Base-by-base conservation (phyloP, 2,329 filamentous ascomycete species). In the Lecanicillium sp. region DNA sequence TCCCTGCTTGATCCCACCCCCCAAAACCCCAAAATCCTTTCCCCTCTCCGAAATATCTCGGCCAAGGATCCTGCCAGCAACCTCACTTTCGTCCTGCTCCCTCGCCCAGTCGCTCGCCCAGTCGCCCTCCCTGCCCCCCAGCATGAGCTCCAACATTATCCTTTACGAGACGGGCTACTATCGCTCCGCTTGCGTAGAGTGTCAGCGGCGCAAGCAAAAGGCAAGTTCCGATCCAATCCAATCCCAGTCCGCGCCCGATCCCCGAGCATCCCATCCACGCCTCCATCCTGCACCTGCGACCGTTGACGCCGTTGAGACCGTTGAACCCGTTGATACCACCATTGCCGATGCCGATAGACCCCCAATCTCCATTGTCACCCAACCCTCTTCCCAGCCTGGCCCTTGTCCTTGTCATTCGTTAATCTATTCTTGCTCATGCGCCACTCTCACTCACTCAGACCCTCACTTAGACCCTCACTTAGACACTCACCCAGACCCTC, bases 171-270 rank as follows among this genome's bases (percentile, higher is more conserved):
- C 49, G 32, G 42, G 51, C 11, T 55, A 58, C 45, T 55, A 60
- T 50, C 61, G 62, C 44, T 58, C 61, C 14, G 68, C 70, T 44
- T 73, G 70, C 58, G 68, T 66, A 27, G 69, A 72, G 56, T 73
- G 65, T 42, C 63, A 67, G 53, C 63, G 65, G 32, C 58, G 65
- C 44, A 67, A 67, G 55, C 65, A 67, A 57, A 67, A 67, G 58
- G 65, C 63, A 51, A 11, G 59, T 54, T 43, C 38, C 38, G 32
- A 44, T 26, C 24, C 7, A 26, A 12, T 12, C 32, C 17, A 30
- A 41, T 20, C 12, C 20, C 17, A 30, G 24, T 8, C 20, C 17
- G 7, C 26, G 21, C 43, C 14, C 17, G n/a, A n/a, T n/a, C n/a
- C n/a, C n/a, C n/a, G n/a, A n/a, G n/a, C n/a, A n/a, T n/a, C n/a